Evolutionary conservation across 2,329 filamentous ascomycete species (phyloP), one percentile per base, ranked within the genome.

Genomic region (Talaromyces sp.): DNA sequence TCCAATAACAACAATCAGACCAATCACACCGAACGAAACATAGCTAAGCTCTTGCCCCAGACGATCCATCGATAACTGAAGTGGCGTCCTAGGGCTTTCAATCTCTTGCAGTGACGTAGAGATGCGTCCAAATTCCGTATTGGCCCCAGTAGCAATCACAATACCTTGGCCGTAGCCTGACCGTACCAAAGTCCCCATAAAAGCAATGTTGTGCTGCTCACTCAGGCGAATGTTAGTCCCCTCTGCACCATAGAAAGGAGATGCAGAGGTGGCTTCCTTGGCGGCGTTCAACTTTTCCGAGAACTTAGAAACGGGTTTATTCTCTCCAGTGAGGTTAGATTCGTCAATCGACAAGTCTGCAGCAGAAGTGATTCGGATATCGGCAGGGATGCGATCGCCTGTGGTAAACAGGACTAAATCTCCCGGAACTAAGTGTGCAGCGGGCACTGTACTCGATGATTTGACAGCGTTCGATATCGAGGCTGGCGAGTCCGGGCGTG

Each of bases 31-130:
- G 73, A 99, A 98, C 0, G 95, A 99, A 72, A 96, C 91, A 76
- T 97, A 96, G 79, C 93, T 98, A 61, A 99, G 82, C 72, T 99
- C 94, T 60, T 96, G 93, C 33, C 95, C 95, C 2, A 99, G 85
- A n/a, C 92, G 87, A 74, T 99, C 95, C 96, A 99, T 99, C 18
- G 92, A 96, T 8, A 96, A 78, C 74, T 99, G 95, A 33, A 99
- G 82, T 8, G 95, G 95, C 3, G 95, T 99, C 51, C 95, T 85
- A 0, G 95, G 95, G 70, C 92, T 96, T 75, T 98, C 95, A 31
- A 96, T 99, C 64, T 95, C 91, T 56, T 94, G 92, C 30, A 99
- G 85, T 59, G 93, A 97, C 16, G 93, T 90, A 23, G 94, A 96
- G 68, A 99, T 99, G 56, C 92, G 94, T 50, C 95, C 95, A 76